phyloP scores from a whole-genome alignment of 83 land plant genomes.

The Picea abies region DNA sequence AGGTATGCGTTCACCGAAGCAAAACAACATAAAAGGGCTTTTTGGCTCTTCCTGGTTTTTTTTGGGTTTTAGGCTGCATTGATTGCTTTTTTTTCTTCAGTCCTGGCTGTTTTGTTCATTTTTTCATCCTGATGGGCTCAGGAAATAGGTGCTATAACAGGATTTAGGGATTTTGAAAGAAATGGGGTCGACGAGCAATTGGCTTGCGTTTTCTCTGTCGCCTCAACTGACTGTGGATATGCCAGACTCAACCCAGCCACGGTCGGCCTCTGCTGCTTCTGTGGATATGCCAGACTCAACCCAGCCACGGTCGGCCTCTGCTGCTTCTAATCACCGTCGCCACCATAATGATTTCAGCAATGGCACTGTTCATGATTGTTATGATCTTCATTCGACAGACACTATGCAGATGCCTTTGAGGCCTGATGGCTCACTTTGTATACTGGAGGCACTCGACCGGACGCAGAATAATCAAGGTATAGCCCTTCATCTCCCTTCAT shows the following conservation, averaged over 20 bases:
- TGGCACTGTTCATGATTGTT: constrained; percentile 21
- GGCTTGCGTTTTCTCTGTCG: constrained; percentile 68
- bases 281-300: constrained; percentile 18
- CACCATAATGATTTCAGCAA: constrained; percentile 18
- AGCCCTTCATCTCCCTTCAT: neutral
- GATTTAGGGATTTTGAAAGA: neutral
- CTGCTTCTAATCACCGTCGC: constrained; percentile 6
- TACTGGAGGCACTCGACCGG: constrained; percentile 49
- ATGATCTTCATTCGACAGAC: constrained; percentile 30
- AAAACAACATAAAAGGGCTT: neutral
- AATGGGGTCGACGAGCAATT: constrained; percentile 49
- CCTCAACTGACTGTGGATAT: constrained; percentile 34
- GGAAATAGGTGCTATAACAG: no score
- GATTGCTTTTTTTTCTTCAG: neutral
- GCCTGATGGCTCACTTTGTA: constrained; percentile 67
- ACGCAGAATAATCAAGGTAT: constrained; percentile 49
- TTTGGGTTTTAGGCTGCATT: neutral
- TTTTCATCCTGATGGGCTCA: neutral
- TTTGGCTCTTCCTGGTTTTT: neutral
- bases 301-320: constrained; percentile 11
- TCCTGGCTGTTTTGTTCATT: neutral
- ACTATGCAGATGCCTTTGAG: constrained; percentile 49
- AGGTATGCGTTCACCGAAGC: constrained; percentile 4
- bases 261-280: constrained; percentile 5
- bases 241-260: constrained; percentile 3